Conservation (phyloP, 192 early-diverging fungal species). For the Cetraspora pellucida region DNA sequence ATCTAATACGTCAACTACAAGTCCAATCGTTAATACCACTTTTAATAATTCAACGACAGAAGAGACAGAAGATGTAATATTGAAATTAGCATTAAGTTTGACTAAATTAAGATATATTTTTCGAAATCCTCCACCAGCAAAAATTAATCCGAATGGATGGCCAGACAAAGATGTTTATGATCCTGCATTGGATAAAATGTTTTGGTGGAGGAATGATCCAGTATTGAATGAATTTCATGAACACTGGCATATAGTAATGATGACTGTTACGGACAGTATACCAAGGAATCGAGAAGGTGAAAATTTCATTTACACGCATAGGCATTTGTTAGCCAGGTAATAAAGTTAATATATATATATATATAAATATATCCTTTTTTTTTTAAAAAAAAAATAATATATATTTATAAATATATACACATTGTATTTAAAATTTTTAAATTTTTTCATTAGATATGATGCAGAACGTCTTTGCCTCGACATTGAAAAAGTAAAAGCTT, state of each 20-base stretch:
- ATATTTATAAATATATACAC: background rate
- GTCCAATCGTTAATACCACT: too few species aligned
- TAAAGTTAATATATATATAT: background rate
- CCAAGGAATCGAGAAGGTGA: slow-evolving; percentile 7
- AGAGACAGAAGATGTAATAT: too few species aligned
- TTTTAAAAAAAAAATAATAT: too few species aligned
- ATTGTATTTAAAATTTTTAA: background rate
- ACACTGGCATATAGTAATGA: background rate
- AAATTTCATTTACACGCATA: slow-evolving; percentile 23
- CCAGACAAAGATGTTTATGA: slow-evolving; percentile 6
- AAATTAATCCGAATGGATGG: background rate
- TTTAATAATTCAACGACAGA: too few species aligned
- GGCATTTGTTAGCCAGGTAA: slow-evolving; percentile 9
- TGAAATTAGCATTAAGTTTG: too few species aligned
- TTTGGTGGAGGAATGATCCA: slow-evolving; percentile 20
- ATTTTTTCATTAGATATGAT: slow-evolving; percentile 15
- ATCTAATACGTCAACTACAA: too few species aligned
- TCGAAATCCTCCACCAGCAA: background rate
- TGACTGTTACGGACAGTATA: background rate
- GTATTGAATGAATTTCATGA: slow-evolving; percentile 11
- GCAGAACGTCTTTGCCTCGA: background rate
- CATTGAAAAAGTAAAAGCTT: background rate
- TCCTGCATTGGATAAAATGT: slow-evolving; percentile 7
- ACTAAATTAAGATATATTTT: background rate
- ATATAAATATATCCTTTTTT: too few species aligned